These are phyloP conservation scores for Verticillium longisporum DNA, from an alignment of 2,329 filamentous ascomycete species.

Conservation along the genomic window DNA sequence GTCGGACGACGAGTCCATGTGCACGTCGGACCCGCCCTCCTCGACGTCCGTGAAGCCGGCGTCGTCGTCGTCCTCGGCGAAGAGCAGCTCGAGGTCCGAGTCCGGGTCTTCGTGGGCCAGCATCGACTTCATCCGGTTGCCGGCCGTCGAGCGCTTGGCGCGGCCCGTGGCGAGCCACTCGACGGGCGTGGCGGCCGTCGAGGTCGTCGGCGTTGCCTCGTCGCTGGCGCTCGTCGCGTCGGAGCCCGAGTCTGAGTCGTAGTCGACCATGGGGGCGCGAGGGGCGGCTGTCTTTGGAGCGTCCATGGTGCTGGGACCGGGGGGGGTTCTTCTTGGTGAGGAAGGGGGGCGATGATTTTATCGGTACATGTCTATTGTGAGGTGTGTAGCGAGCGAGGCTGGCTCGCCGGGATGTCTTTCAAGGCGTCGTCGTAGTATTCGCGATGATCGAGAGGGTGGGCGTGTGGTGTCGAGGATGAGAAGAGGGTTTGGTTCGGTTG, in stretches of 20 bases:
- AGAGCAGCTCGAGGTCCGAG: slow-evolving; percentile 65
- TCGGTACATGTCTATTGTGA: slow-evolving; percentile 6
- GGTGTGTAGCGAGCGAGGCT: not conserved
- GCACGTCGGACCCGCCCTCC: slow-evolving; percentile 64
- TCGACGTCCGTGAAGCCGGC: slow-evolving; percentile 64
- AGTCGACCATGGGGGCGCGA: not conserved
- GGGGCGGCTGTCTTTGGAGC: slow-evolving; percentile 3
- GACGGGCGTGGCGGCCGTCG: slow-evolving; percentile 26
- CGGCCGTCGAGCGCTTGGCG: slow-evolving; percentile 71
- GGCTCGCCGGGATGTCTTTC: not conserved
- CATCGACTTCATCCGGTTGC: slow-evolving; percentile 75
- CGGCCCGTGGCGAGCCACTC: slow-evolving; percentile 71
- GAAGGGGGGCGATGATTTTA: too few species aligned
- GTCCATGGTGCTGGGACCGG: slow-evolving; percentile 7
- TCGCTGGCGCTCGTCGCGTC: slow-evolving; percentile 21
- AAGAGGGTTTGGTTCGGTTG: too few species aligned
- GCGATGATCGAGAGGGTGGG: too few species aligned
- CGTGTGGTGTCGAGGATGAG: too few species aligned
- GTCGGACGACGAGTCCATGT: slow-evolving; percentile 79
- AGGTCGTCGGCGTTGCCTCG: slow-evolving; percentile 28
- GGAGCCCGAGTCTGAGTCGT: slow-evolving; percentile 11
- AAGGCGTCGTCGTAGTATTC: too few species aligned
- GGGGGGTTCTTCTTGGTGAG: too few species aligned
- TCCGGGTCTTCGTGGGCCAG: slow-evolving; percentile 67
- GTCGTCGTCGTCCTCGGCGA: slow-evolving; percentile 65